Base-by-base conservation (phyloP, 345 rosid genomes). In the Cardiospermum halicacabum region DNA sequence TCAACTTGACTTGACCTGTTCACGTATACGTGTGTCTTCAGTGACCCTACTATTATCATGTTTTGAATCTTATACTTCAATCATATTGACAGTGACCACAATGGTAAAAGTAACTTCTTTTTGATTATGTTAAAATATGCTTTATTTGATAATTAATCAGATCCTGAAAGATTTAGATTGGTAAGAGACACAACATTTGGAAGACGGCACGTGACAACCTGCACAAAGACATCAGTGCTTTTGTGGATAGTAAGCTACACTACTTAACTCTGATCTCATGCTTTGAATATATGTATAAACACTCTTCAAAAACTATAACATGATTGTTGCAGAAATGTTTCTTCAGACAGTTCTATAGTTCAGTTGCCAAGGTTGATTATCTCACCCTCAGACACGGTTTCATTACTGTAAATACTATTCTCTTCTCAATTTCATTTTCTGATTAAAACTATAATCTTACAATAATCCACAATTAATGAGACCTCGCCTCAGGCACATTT, bases 321-420 rank as follows among this genome's bases (percentile, higher is more conserved):
- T n/a, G 13, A 43, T 18, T 7, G 68, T 31, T 45, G 69, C 78
- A 75, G 80, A 78, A 68, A 50, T 76, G 80, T 32, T 78, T 81
- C 62, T 69, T 78, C 54, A 79, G 81, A 34, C 81, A 76, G 66
- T 78, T 78, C 26, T 56, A 71, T 61, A 45, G 69, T 34, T 77
- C 83, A 1, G 79, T 78, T 12, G 77, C 81, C 22, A 78, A 74
- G 70, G 81, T 82, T 39, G 80, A 82, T 62, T 72, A 74, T 63
- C 51, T 76, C 36, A 82, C 83, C 4, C 56, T 82, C 50, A 69
- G 78, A 24, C 83, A 82, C 21, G 75, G 83, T n/a, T 78, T 79
- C 60, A 70, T 82, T 66, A 69, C 68, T 61, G 81, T 82, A 74
- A 69, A 40, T 18, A 11, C 2, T 0, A 5, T 31, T 13, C 2